Conservation (phyloP, 768 basidiomycete genomes). For the Tremella mesenterica region DNA sequence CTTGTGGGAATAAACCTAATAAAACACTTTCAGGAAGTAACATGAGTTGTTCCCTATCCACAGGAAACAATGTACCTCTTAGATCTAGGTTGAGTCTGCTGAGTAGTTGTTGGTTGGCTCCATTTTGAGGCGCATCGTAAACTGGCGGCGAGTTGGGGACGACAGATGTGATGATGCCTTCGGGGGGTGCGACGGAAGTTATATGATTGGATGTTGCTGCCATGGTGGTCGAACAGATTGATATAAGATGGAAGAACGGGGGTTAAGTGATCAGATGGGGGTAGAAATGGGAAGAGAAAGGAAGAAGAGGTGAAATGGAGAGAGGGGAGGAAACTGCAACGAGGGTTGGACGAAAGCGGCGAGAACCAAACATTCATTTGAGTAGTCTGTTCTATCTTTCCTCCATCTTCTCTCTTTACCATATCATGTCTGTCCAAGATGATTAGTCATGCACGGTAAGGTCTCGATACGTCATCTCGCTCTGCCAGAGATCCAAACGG, state of each 20-base stretch:
- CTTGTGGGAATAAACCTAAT: conserved; percentile 93
- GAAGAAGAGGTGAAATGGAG: background rate
- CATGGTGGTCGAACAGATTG: conserved; percentile 18
- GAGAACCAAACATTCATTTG: too few relatives aligned
- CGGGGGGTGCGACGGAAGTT: conserved; percentile 44
- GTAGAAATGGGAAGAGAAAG: background rate
- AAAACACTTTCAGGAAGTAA: conserved; percentile 94
- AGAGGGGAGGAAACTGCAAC: too few relatives aligned
- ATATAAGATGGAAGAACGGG: background rate
- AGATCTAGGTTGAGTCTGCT: conserved; percentile 85
- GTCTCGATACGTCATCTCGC: too few relatives aligned
- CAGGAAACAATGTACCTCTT: conserved; percentile 79
- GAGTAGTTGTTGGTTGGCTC: conserved; percentile 68
- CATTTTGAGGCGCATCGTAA: conserved; percentile 10
- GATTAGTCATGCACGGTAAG: too few relatives aligned
- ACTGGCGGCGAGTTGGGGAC: conserved; percentile 25
- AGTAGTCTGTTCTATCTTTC: too few relatives aligned
- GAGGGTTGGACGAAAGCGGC: too few relatives aligned
- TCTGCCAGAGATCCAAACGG: too few relatives aligned
- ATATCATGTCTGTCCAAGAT: too few relatives aligned
- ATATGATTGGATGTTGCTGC: conserved; percentile 40
- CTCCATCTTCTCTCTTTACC: too few relatives aligned
- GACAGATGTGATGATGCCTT: conserved; percentile 39
- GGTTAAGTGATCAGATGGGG: background rate
- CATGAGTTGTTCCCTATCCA: conserved; percentile 97